These are phyloP conservation scores for Stephania yunnanensis DNA, from an alignment of 164 flowering plant species.

Conservation along the genomic window DNA sequence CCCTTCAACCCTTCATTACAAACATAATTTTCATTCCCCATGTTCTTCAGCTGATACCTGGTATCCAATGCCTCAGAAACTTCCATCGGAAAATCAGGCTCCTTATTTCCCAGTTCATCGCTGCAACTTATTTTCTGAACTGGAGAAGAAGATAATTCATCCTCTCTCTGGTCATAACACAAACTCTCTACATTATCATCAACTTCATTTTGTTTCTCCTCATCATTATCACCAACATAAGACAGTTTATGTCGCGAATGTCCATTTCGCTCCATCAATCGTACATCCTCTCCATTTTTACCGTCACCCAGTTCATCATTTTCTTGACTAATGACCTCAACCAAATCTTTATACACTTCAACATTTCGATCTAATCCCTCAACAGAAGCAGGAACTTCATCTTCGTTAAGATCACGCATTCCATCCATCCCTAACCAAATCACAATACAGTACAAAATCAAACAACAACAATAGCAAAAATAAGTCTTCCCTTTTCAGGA, in stretches of 20 bases:
- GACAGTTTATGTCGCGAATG: neutral
- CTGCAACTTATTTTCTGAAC: conserved; percentile 2
- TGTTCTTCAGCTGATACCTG: neutral
- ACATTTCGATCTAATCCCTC: conserved; percentile 23
- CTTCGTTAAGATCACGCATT: conserved; percentile 9
- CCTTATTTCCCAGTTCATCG: conserved; percentile 7
- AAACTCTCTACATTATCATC: conserved; percentile 10
- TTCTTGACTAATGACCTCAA: conserved; percentile 14
- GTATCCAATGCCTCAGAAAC: conserved; percentile 4
- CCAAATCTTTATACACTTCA: conserved; percentile 12
- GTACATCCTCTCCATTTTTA: conserved; percentile 12
- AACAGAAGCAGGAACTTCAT: conserved; percentile 9
- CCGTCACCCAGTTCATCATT: conserved; percentile 5
- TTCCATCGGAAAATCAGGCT: neutral
- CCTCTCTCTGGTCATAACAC: conserved; percentile 6
- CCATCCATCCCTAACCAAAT: conserved; percentile 22
- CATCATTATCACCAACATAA: conserved; percentile 4
- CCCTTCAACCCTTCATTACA: conserved; percentile 4
- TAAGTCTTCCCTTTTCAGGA: neutral
- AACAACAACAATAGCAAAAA: neutral
- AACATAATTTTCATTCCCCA: neutral
- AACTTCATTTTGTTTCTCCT: neutral
- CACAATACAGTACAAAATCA: neutral
- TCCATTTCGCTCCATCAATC: conserved; percentile 8
- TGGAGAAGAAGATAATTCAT: conserved; percentile 5